phyloP scores from a whole-genome alignment of 352 stramenopile genomes.

The Sclerospora graminicola region DNA sequence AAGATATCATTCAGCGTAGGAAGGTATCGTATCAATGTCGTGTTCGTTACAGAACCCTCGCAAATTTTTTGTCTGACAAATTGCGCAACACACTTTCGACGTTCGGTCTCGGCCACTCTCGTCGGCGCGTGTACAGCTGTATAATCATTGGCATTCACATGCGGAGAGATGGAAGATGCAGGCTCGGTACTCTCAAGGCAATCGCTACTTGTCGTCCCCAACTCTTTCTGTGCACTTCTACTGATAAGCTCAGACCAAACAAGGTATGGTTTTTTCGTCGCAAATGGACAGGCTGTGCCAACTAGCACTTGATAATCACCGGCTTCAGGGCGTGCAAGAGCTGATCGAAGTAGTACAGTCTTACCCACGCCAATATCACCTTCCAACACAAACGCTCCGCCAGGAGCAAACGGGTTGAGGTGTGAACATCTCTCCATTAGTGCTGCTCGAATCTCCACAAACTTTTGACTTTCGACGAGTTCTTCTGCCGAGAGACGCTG shows the following conservation, averaged over 20 bases:
- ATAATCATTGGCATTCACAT: conserved; percentile 4
- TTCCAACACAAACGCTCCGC: conserved; percentile 68
- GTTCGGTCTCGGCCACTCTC: conserved; percentile 23
- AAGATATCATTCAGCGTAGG: conserved; percentile 53
- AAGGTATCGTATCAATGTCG: conserved; percentile 46
- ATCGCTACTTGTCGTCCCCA: neutral
- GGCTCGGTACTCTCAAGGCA: conserved; percentile 1
- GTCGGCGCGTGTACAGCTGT: conserved; percentile 8
- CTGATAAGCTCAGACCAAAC: conserved; percentile 73
- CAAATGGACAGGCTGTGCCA: conserved; percentile 64
- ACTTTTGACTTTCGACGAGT: conserved; percentile 62
- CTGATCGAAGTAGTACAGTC: conserved; percentile 59
- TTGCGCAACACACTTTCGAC: conserved; percentile 35
- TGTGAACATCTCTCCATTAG: conserved; percentile 57
- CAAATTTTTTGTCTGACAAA: conserved; percentile 59
- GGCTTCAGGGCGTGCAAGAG: conserved; percentile 37
- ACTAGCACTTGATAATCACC: conserved; percentile 48
- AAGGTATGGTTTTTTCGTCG: conserved; percentile 66
- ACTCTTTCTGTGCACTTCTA: conserved; percentile 40
- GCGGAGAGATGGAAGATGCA: conserved; percentile 14
- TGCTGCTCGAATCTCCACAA: conserved; percentile 32
- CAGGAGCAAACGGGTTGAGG: conserved; percentile 50
- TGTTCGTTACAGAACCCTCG: conserved; percentile 56
- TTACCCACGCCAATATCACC: conserved; percentile 81
- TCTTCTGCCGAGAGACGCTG: conserved; percentile 28